Evolutionary conservation across 495 filamentous ascomycete genomes (phyloP).

Genomic region (Penicillium riverlandense): DNA sequence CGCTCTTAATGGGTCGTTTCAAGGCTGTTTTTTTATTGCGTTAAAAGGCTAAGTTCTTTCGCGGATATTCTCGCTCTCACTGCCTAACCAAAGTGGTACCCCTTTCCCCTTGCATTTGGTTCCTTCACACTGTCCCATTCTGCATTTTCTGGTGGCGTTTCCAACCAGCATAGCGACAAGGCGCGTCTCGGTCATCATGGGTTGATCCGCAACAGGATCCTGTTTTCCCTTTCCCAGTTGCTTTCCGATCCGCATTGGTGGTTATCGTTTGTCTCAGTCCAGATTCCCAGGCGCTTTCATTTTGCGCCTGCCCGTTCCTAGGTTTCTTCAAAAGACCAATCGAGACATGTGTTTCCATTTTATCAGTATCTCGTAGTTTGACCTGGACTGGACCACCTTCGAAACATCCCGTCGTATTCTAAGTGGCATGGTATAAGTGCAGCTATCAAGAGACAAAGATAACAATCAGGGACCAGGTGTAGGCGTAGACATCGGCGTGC

Average conservation of each 20-base stretch:
- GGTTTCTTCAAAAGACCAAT: constrained; percentile 1
- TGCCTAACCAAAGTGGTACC: too few species aligned
- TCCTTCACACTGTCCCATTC: neutral
- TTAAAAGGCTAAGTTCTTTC: too few species aligned
- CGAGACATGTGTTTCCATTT: neutral
- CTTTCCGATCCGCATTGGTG: neutral
- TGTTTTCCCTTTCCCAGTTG: neutral
- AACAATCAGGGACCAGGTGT: constrained; percentile 32
- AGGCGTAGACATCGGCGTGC: constrained; percentile 35
- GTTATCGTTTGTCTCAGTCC: neutral
- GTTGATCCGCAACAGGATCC: too few species aligned
- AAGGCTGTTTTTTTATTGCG: too few species aligned
- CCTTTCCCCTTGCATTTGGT: neutral
- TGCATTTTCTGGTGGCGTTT: neutral
- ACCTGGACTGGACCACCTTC: too few species aligned
- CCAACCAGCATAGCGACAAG: neutral
- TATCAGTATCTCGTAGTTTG: neutral
- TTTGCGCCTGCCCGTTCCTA: constrained; percentile 5
- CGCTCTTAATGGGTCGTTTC: neutral
- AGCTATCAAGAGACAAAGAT: neutral
- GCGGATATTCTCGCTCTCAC: too few species aligned
- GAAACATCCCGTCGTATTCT: neutral
- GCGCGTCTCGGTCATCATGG: too few species aligned
- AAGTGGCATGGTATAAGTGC: neutral
- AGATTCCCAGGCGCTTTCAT: neutral